These are phyloP conservation scores for Colletotrichum camelliae DNA, from an alignment of 2,329 filamentous ascomycete genomes.

Conservation along the genomic window DNA sequence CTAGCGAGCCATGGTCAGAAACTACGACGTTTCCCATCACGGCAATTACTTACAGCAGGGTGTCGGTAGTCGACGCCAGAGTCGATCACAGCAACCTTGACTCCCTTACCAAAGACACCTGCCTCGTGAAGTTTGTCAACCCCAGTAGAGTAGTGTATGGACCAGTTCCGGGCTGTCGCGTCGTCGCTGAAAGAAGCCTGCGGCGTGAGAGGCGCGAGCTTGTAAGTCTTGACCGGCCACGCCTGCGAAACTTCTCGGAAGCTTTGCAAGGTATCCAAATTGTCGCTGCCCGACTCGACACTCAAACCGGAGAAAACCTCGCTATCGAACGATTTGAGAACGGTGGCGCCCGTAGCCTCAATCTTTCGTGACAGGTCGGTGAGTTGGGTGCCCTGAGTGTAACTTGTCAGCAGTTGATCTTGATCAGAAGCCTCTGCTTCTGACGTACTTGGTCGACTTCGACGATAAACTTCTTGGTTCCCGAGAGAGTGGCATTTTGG, in stretches of 20 bases:
- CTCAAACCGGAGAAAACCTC: slow-evolving; percentile 40
- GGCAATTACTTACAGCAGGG: slow-evolving; percentile 2
- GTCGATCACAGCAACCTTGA: slow-evolving; percentile 24
- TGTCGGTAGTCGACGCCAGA: slow-evolving; percentile 25
- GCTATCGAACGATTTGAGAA: slow-evolving; percentile 23
- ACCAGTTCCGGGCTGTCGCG: slow-evolving; percentile 33
- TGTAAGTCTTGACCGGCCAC: slow-evolving; percentile 27
- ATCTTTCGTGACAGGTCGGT: slow-evolving; percentile 18
- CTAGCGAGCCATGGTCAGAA: neutral
- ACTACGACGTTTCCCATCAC: no score
- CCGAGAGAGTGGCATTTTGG: neutral
- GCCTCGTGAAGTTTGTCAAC: slow-evolving; percentile 23
- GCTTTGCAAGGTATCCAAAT: slow-evolving; percentile 34
- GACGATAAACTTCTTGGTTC: slow-evolving; percentile 23
- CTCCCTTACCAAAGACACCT: slow-evolving; percentile 23
- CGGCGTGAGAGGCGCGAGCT: slow-evolving; percentile 17
- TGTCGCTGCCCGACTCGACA: slow-evolving; percentile 35
- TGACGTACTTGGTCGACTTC: slow-evolving; percentile 21
- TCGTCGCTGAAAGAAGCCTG: slow-evolving; percentile 22
- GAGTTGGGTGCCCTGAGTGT: slow-evolving; percentile 5
- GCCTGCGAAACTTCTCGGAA: slow-evolving; percentile 21
- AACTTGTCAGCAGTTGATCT: neutral
- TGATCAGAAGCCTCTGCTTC: neutral
- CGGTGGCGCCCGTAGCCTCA: slow-evolving; percentile 11
- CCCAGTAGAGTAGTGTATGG: slow-evolving; percentile 26